phyloP scores from a whole-genome alignment of 352 stramenopile species.

The Phytophthora niederhauseri region DNA sequence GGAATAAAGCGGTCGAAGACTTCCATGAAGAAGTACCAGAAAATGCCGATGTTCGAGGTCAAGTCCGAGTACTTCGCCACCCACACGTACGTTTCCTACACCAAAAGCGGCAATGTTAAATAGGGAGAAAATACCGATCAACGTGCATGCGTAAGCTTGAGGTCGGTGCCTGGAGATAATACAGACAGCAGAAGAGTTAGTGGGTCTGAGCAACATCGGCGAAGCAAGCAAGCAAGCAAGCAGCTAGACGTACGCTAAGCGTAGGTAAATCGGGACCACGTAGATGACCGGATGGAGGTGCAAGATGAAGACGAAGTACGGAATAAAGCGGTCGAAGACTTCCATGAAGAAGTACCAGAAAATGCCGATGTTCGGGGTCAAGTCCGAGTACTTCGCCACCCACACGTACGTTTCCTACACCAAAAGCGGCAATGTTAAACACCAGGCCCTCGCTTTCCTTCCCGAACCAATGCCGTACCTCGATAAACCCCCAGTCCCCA shows the following conservation, averaged over 20 bases:
- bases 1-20: constrained; percentile 87
- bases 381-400: constrained; percentile 77
- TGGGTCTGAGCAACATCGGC: neutral
- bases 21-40: constrained; percentile 92
- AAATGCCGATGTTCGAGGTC: constrained; percentile 86
- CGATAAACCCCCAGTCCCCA: constrained; percentile 62
- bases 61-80: constrained; percentile 80
- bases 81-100: constrained; percentile 84
- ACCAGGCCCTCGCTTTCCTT: neutral
- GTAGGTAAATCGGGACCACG: constrained; percentile 77
- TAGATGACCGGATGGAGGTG: constrained; percentile 86
- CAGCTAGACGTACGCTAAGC: constrained; percentile 55
- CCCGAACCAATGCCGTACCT: constrained; percentile 34
- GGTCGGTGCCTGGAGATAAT: constrained; percentile 55
- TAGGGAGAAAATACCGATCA: constrained; percentile 80
- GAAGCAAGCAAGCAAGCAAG: neutral
- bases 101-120: constrained; percentile 1
- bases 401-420: constrained; percentile 81
- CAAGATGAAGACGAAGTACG: constrained; percentile 85
- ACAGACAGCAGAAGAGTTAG: constrained; percentile 11
- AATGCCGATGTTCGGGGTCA: constrained; percentile 86
- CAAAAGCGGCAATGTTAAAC: constrained; percentile 2
- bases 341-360: constrained; percentile 93
- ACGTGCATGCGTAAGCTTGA: constrained; percentile 64
- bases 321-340: constrained; percentile 87